Conservation (phyloP, 2,329 filamentous ascomycete species). For the Trichophaea hybrida region DNA sequence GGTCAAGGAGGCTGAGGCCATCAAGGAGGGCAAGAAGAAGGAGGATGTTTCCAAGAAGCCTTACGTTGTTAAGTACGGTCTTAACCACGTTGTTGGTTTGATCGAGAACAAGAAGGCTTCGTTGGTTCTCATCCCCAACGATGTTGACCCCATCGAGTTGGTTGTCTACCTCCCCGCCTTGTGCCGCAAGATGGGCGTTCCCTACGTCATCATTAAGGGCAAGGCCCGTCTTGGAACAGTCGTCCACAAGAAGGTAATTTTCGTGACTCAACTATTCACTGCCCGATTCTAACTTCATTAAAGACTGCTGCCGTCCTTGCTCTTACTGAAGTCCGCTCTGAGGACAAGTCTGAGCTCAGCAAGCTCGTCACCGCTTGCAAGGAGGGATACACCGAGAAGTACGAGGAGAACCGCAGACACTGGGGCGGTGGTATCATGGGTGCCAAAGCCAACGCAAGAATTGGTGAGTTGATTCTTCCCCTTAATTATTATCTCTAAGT, state of each 20-base stretch:
- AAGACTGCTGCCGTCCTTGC: constrained; percentile 92
- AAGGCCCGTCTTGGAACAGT: constrained; percentile 98
- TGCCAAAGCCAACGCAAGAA: constrained; percentile 53
- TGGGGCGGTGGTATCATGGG: constrained; percentile 93
- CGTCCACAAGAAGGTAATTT: constrained; percentile 87
- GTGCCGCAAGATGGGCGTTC: constrained; percentile 99
- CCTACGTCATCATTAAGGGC: constrained; percentile 98
- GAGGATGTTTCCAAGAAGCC: constrained; percentile 99
- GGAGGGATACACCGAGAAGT: constrained; percentile 94
- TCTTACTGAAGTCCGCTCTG: constrained; percentile 86
- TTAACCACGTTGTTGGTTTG: constrained; percentile 96
- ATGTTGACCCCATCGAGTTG: constrained; percentile 98
- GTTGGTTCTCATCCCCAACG: constrained; percentile 95
- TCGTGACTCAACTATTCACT: constrained; percentile 24
- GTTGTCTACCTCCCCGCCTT: constrained; percentile 98
- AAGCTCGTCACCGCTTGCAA: constrained; percentile 95
- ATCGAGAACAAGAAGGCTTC: constrained; percentile 99
- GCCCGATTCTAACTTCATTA: neutral
- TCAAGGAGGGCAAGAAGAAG: constrained; percentile 99
- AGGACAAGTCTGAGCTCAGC: constrained; percentile 96
- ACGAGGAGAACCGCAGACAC: constrained; percentile 76
- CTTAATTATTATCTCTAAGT: neutral
- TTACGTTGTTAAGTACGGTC: constrained; percentile 97
- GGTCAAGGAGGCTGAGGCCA: constrained; percentile 91
- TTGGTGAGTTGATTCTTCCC: neutral